Percentiles rank a stretch among this genome's conserved stretches.
Evolutionary conservation across 129 eudicot species (phyloP).

Genomic region (Rutidosis leptorrhynchoides): DNA sequence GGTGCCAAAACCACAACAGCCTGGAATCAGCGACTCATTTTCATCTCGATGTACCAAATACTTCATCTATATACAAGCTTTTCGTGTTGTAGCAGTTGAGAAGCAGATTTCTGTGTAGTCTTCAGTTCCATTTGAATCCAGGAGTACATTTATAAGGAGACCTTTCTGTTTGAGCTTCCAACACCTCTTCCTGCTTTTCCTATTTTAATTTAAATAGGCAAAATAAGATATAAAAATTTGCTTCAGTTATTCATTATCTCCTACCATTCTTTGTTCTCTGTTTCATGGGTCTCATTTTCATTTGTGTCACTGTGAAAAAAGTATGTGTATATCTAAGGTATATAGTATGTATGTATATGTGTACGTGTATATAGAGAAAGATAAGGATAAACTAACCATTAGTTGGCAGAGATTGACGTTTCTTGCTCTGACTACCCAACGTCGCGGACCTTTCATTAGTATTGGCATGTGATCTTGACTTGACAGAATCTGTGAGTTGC

Average conservation of each 20-base stretch:
- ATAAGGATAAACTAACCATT: conserved; percentile 41
- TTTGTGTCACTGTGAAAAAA: neutral
- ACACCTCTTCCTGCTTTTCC: conserved; percentile 50
- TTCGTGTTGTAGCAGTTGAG: neutral
- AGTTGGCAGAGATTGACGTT: conserved; percentile 68
- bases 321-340: neutral
- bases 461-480: conserved; percentile 68
- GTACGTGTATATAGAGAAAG: neutral
- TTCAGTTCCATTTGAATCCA: conserved; percentile 26
- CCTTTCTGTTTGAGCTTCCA: conserved; percentile 46
- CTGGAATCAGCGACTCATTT: conserved; percentile 1
- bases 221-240: neutral
- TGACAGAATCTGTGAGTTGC: conserved; percentile 42
- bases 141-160: conserved; percentile 32
- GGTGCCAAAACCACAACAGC: conserved; percentile 8
- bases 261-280: neutral
- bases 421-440: conserved; percentile 51
- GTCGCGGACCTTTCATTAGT: conserved; percentile 62
- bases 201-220: conserved; percentile 32
- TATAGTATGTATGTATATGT: neutral
- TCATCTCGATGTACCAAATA: conserved; percentile 11
- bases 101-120: conserved; percentile 29
- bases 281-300: too few species aligned
- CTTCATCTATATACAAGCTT: conserved; percentile 31
- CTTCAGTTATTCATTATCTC: neutral